phyloP scores from a whole-genome alignment of 768 basidiomycete genomes.

The Lactarius vividus region DNA sequence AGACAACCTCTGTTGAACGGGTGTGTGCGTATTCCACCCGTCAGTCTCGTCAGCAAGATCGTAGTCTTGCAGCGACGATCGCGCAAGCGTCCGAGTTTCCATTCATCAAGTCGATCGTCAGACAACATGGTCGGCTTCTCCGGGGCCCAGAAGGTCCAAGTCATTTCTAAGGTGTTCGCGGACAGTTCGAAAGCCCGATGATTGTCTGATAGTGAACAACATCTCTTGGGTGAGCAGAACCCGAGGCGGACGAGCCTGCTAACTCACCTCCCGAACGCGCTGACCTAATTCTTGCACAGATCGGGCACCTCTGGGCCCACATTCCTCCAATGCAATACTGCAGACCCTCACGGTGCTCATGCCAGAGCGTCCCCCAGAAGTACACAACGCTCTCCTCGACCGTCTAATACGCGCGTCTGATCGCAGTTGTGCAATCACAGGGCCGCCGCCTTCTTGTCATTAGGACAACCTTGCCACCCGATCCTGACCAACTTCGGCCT shows the following conservation, averaged over 20 bases:
- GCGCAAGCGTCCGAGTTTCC: constrained; percentile 93
- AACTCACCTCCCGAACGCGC: not conserved
- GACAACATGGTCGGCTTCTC: constrained; percentile 96
- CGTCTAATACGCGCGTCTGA: not conserved
- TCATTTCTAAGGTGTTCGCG: constrained; percentile 88
- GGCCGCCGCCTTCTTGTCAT: constrained; percentile 89
- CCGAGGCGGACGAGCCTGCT: not conserved
- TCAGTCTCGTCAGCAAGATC: constrained; percentile 94
- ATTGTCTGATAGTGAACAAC: constrained; percentile 93
- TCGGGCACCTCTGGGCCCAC: constrained; percentile 92
- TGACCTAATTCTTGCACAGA: constrained; percentile 45
- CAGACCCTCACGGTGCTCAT: constrained; percentile 89
- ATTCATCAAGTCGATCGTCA: constrained; percentile 96
- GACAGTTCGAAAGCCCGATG: constrained; percentile 96
- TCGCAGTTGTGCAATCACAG: constrained; percentile 31
- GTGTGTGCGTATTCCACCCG: constrained; percentile 90
- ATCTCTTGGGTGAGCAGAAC: constrained; percentile 65
- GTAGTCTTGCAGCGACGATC: constrained; percentile 91
- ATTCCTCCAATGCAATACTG: constrained; percentile 91
- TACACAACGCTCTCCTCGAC: constrained; percentile 33
- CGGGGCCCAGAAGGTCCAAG: constrained; percentile 91
- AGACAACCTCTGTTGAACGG: constrained; percentile 87
- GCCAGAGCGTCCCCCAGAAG: constrained; percentile 89
- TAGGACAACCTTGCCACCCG: constrained; percentile 84
- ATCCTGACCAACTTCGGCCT: constrained; percentile 88